Evolutionary conservation across 2,329 filamentous ascomycete genomes (phyloP).

Genomic region (Pseudonectria foliicola): DNA sequence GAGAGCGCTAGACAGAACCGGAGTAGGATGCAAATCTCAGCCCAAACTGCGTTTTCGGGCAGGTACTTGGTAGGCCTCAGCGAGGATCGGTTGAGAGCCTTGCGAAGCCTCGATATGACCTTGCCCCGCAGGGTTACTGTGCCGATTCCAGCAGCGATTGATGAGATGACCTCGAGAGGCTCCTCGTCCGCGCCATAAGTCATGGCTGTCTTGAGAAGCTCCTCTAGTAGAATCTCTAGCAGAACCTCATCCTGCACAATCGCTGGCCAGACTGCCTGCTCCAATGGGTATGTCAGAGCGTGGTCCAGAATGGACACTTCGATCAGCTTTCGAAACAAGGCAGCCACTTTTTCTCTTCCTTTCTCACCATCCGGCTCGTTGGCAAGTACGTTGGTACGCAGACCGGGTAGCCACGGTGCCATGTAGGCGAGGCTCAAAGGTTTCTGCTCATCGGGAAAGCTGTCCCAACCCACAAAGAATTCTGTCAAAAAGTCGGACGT

Average conservation of each 20-base stretch:
- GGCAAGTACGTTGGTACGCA: constrained; percentile 52
- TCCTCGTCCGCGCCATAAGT: constrained; percentile 51
- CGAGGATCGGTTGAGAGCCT: constrained; percentile 60
- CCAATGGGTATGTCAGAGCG: constrained; percentile 51
- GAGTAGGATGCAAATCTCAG: constrained; percentile 60
- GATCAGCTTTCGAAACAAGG: constrained; percentile 58
- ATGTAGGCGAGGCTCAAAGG: constrained; percentile 62
- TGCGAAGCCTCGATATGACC: constrained; percentile 57
- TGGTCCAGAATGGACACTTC: constrained; percentile 57
- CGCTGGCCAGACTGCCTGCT: constrained; percentile 58
- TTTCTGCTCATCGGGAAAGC: constrained; percentile 60
- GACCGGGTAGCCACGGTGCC: constrained; percentile 59
- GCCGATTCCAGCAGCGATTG: constrained; percentile 55
- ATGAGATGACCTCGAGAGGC: constrained; percentile 52
- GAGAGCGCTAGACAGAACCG: constrained; percentile 60
- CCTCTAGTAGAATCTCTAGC: constrained; percentile 60
- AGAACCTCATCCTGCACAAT: constrained; percentile 59
- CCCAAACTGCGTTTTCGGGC: constrained; percentile 61
- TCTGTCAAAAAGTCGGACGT: constrained; percentile 65
- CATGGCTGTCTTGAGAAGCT: constrained; percentile 57
- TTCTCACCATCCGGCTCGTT: constrained; percentile 58
- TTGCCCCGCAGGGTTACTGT: constrained; percentile 60
- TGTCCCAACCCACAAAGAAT: constrained; percentile 67
- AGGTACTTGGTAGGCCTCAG: constrained; percentile 58
- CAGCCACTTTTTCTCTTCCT: constrained; percentile 56